phyloP scores from a whole-genome alignment of 495 filamentous ascomycete genomes.

The Aspergillus incahuasiensis region DNA sequence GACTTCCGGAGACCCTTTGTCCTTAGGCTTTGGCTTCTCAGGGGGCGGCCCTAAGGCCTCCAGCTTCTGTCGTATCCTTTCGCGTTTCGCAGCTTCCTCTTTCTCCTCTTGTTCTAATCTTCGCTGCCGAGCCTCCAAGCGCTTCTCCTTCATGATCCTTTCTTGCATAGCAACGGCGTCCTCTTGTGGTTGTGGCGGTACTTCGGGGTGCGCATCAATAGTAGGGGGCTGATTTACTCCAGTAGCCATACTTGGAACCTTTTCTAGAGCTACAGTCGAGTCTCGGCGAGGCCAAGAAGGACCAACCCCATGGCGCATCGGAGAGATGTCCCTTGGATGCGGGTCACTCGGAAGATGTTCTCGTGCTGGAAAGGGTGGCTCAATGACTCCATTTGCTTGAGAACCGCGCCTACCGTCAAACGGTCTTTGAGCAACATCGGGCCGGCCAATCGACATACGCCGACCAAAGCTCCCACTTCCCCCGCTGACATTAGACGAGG shows the following conservation, averaged over 20 bases:
- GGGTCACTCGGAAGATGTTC: slow-evolving; percentile 24
- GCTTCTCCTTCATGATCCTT: slow-evolving; percentile 77
- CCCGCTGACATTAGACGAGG: slow-evolving; percentile 93
- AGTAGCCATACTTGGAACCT: slow-evolving; percentile 35
- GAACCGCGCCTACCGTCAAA: slow-evolving; percentile 46
- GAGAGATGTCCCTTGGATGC: slow-evolving; percentile 19
- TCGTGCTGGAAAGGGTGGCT: slow-evolving; percentile 26
- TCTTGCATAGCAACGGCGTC: slow-evolving; percentile 67
- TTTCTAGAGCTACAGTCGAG: slow-evolving; percentile 40
- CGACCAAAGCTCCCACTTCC: slow-evolving; percentile 70
- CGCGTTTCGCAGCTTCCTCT: slow-evolving; percentile 73
- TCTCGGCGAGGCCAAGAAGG: slow-evolving; percentile 44
- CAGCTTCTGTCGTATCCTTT: slow-evolving; percentile 79
- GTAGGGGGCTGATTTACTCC: slow-evolving; percentile 19
- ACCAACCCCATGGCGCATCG: slow-evolving; percentile 22
- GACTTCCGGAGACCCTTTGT: slow-evolving; percentile 31
- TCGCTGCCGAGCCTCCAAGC: slow-evolving; percentile 71
- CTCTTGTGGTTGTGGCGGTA: slow-evolving; percentile 40
- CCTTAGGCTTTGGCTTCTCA: slow-evolving; percentile 47
- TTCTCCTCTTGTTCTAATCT: slow-evolving; percentile 74
- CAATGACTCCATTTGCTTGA: slow-evolving; percentile 37
- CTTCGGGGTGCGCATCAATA: slow-evolving; percentile 26
- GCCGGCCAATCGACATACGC: slow-evolving; percentile 50
- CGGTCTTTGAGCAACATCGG: slow-evolving; percentile 41
- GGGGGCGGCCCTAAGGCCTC: slow-evolving; percentile 69